Evolutionary conservation across 1,284 basidiomycete species (phyloP), one percentile per base, ranked within the genome.

Genomic region (Austropuccinia psidii): DNA sequence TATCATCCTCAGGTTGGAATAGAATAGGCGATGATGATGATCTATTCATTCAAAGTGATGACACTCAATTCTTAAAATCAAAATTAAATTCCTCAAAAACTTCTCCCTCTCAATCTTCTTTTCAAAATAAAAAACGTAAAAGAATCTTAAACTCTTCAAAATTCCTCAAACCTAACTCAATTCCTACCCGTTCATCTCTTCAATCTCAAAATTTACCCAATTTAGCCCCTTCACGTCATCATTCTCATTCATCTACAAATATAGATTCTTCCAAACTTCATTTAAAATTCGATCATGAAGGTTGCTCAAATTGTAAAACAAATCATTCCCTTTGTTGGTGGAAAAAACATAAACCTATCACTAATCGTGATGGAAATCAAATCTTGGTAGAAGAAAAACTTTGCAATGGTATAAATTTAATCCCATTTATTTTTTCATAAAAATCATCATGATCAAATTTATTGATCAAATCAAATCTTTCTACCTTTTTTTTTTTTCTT

Each of bases 341-440:
- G 37, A 70, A 70, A 35, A 70, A 70, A 33, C 57, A 27, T 33
- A 70, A 60, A 13, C 21, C 45, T n/a, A 45, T 68, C 52, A 13
- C 52, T 15, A 49, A 54, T 57, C 43, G 41, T 33, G 39, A 68
- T 57, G 66, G 66, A 2, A 43, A 27, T 43, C 50, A 68, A 68
- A 41, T 41, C 41, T 68, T 49, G 66, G 66, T 33, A 39, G 67
- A 70, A 35, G 67, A 70, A 39, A 70, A 70, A 33, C 67, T 70
- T 39, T 70, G 67, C 19, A 70, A 70, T 70, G 43, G 67, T 70
- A 29, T 27, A 54, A 57, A 9, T n/a, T 27, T n/a, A 8, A 5
- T 37, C 39, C 41, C 13, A 11, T 9, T 45, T 24, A 9, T 64
- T 35, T 8, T 47, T 9, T 55, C 49, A 5, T 6, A 50, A n/a